Evolutionary conservation across 1,284 basidiomycete species (phyloP), one percentile per base, ranked within the genome.

Genomic region (Filobasidium uniguttulatum): DNA sequence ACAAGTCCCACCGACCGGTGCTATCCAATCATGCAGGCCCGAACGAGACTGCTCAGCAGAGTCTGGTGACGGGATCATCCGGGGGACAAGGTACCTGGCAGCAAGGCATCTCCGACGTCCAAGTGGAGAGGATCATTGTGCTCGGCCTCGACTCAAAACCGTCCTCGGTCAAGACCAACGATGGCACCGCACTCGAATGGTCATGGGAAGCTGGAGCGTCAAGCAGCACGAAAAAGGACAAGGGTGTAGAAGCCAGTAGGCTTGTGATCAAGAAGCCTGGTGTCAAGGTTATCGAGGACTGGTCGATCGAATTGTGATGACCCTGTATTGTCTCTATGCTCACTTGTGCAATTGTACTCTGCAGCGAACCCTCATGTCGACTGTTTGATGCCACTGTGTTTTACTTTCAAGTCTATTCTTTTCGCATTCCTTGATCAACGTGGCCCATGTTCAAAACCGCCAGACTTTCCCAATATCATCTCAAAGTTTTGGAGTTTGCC

Each of bases 181-280:
- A 73, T 1, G 65, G 64, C 22, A 73, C 76, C 40, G 56, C 59
- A 7, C 57, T 66, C 17, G 56, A 60, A 45, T 70, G 83, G 49
- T 71, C 73, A 46, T 86, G 77, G 75, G 73, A 75, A 54, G 80
- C 71, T 57, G 70, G 67, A 10, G 72, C 75, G 53, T 69, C 71
- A 19, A 71, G 73, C 23, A 62, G 61, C 37, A 75, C 74, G 7
- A 76, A 74, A 59, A 76, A 75, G 60, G 81, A 81, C 54, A 78
- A 75, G 19, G n/a, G n/a, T n/a, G n/a, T n/a, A n/a, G 59, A 53
- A n/a, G 75, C 81, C 25, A 82, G 80, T 57, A 65, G 79, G 50
- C 69, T 90, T 52, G 71, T 73, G 7, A 77, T 90, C 66, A 89
- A 86, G 72, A 83, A 88, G 65, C 87, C 86, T 1, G 77, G 72